Evolutionary conservation across 441 rosid genomes (phyloP), one percentile per base, ranked within the genome.

Genomic region (Pelargonium fulgidum): DNA sequence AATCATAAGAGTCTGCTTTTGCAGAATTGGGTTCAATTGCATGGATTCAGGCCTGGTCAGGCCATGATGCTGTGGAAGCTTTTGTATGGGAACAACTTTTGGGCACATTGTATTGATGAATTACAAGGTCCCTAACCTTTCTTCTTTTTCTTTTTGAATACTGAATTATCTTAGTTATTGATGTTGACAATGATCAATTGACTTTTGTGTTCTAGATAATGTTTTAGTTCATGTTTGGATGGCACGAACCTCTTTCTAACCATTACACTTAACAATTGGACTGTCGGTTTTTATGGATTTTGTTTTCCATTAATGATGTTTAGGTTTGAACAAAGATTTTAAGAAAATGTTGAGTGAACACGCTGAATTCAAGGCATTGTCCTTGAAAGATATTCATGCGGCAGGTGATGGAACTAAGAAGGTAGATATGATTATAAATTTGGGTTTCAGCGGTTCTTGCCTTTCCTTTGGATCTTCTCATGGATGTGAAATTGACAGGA

Each of bases 51-150:
- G 59, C 85, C 96, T 0, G 94, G 94, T 45, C 98, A 91, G 74
- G 98, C 98, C 70, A 64, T 93, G 83, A 93, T 91, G 97, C 77
- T 93, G 54, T 89, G 98, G 96, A 93, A 91, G 80, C 87, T 93
- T 19, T 72, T 93, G 13, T 90, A 90, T 74, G 88, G 88, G 58
- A 85, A 89, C 70, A 68, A 74, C 62, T 81, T 84, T 44, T 90
- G 94, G 94, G 97, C 93, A 1, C 81, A 85, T 56, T 47, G 67
- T 73, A 71, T 71, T 65, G 85, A 89, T 69, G 91, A 86, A 69
- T 76, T 93, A 24, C 80, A 89, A 81, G 97, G 97, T 52, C 59
- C 7, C 20, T 16, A 52, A 52, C 22, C 7, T 20, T 52, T 52
- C 13, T 7, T 14, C 16, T 52, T 13, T 14, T 19, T 52, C 16